These are phyloP conservation scores for Cutaneotrichosporon spelunceum DNA, from an alignment of 1,284 basidiomycete species.

Conservation along the genomic window DNA sequence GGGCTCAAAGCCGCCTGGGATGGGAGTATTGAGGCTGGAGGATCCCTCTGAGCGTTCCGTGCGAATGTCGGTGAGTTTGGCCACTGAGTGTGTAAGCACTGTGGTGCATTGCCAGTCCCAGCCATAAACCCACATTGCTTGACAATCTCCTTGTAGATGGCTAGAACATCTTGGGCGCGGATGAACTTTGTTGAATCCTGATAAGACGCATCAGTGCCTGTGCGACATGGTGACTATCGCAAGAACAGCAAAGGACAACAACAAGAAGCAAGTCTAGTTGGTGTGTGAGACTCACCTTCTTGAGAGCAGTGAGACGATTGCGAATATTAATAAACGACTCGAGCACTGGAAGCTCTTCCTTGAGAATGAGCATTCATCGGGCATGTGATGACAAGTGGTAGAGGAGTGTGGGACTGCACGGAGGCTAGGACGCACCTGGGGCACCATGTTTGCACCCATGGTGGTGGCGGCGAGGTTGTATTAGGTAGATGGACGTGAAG, in stretches of 20 bases:
- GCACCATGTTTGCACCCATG: constrained; percentile 47
- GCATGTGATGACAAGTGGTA: not conserved
- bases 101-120: not conserved
- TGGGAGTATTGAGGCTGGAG: constrained; percentile 15
- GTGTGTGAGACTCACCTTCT: constrained; percentile 53
- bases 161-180: constrained; percentile 87
- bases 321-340: constrained; percentile 94
- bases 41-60: constrained; percentile 54
- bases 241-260: not conserved
- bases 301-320: constrained; percentile 63
- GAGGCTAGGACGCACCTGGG: constrained; percentile 35
- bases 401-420: not conserved
- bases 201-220: constrained; percentile 1
- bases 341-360: constrained; percentile 79
- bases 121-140: constrained; percentile 69
- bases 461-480: not conserved
- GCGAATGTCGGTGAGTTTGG: constrained; percentile 84
- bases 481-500: not conserved
- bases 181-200: constrained; percentile 81
- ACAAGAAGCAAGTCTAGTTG: not conserved
- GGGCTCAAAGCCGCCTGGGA: constrained; percentile 55
- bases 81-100: constrained; percentile 60
- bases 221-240: not conserved
- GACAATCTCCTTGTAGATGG: constrained; percentile 87
- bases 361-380: constrained; percentile 5